Evolutionary conservation across 352 stramenopile genomes (phyloP).

Genomic region (Saprolegnia parasitica): DNA sequence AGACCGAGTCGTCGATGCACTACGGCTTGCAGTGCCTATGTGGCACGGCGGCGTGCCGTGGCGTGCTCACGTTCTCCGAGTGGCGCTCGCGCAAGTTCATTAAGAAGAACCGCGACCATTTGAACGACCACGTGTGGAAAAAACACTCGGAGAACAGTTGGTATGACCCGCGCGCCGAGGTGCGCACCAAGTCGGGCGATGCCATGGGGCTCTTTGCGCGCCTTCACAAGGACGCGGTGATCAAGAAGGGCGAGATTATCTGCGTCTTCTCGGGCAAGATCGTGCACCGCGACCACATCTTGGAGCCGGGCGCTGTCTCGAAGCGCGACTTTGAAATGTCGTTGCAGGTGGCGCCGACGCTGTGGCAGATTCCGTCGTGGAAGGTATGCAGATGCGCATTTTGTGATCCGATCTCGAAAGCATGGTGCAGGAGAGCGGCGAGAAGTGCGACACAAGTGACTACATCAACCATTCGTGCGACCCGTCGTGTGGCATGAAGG

Average conservation of each 20-base stretch:
- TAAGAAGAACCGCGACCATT: conserved; percentile 24
- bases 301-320: conserved; percentile 20
- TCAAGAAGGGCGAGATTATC: conserved; percentile 25
- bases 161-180: conserved; percentile 26
- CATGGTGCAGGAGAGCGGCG: conserved; percentile 18
- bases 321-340: conserved; percentile 31
- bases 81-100: conserved; percentile 24
- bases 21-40: conserved; percentile 26
- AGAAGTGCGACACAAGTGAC: conserved; percentile 29
- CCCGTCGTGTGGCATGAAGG: conserved; percentile 32
- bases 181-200: conserved; percentile 10
- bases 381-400: conserved; percentile 14
- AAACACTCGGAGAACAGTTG: conserved; percentile 29
- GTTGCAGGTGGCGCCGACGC: conserved; percentile 24
- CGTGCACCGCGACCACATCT: conserved; percentile 25
- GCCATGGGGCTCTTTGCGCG: conserved; percentile 24
- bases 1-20: conserved; percentile 30
- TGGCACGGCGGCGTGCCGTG: conserved; percentile 22
- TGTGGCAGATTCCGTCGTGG: conserved; percentile 30
- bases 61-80: conserved; percentile 28
- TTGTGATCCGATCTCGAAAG: background rate
- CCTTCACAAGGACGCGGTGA: conserved; percentile 26
- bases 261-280: conserved; percentile 28
- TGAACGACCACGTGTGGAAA: conserved; percentile 28
- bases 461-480: conserved; percentile 31